Conservation (phyloP, 768 basidiomycete species). For the Macrolepiota albuminosa region DNA sequence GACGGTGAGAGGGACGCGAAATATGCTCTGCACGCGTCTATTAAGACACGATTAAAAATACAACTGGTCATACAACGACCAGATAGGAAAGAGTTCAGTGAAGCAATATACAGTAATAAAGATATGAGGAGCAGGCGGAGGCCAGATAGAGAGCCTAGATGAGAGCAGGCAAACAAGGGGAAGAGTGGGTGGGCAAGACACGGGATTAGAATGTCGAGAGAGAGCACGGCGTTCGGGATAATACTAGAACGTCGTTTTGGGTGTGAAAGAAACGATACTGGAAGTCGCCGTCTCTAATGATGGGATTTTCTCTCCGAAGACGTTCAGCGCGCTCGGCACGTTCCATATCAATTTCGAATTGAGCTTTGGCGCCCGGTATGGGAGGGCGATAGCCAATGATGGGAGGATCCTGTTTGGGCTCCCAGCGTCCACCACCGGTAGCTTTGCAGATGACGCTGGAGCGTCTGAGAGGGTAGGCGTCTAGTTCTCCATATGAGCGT, state of each 20-base stretch:
- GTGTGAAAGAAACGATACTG: constrained; percentile 51
- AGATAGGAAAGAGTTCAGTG: constrained; percentile 8
- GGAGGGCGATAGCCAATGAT: constrained; percentile 49
- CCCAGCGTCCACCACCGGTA: constrained; percentile 77
- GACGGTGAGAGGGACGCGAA: not conserved
- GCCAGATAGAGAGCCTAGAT: constrained; percentile 9
- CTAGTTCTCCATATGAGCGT: constrained; percentile 63
- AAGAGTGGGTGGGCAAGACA: not conserved
- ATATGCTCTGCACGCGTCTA: constrained; percentile 3
- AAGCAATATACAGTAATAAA: constrained; percentile 47
- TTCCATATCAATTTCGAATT: constrained; percentile 68
- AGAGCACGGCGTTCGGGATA: constrained; percentile 43
- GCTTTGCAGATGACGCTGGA: constrained; percentile 71
- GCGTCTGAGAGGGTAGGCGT: constrained; percentile 67
- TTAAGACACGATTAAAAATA: constrained; percentile 8
- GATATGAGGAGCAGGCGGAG: constrained; percentile 25
- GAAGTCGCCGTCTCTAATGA: constrained; percentile 63
- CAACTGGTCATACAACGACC: constrained; percentile 21
- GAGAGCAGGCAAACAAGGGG: constrained; percentile 2
- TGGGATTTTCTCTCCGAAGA: constrained; percentile 50
- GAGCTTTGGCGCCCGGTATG: constrained; percentile 61
- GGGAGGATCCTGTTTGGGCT: constrained; percentile 51
- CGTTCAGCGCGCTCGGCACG: constrained; percentile 53
- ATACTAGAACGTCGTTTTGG: constrained; percentile 36
- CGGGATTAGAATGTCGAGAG: constrained; percentile 56